Conservation (phyloP, 192 early-diverging fungal genomes). For the Cladochytrium replicatum region DNA sequence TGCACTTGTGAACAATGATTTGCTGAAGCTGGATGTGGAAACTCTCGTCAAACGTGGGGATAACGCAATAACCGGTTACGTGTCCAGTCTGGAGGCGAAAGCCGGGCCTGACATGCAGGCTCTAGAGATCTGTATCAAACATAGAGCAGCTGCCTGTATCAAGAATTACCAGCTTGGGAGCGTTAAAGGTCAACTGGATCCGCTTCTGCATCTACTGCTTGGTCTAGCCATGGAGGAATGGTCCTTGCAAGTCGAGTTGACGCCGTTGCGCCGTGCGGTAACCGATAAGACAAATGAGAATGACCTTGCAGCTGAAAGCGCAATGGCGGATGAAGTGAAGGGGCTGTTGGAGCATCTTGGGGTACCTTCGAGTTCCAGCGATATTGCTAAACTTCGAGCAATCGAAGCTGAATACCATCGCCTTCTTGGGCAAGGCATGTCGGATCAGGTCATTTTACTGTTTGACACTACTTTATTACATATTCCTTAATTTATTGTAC, state of each 20-base stretch:
- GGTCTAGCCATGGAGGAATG: conserved; percentile 28
- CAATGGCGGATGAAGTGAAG: conserved; percentile 38
- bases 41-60: neutral
- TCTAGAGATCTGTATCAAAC: neutral
- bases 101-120: neutral
- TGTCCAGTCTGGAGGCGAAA: neutral
- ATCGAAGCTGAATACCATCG: conserved; percentile 41
- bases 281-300: conserved; percentile 14
- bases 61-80: neutral
- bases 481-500: neutral
- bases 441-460: conserved; percentile 15
- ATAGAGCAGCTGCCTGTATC: neutral
- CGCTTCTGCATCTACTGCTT: conserved; percentile 19
- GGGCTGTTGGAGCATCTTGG: conserved; percentile 35
- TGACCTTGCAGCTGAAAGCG: conserved; percentile 22
- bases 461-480: neutral
- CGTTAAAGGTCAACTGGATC: conserved; percentile 5
- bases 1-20: conserved; percentile 17
- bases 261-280: neutral
- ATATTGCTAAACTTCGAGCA: conserved; percentile 30
- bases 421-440: conserved; percentile 18
- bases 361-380: conserved; percentile 20
- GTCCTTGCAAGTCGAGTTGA: neutral
- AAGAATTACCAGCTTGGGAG: neutral
- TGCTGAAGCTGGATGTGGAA: neutral